Conservation (phyloP, 176 grass and related monocot species). For the Musa acuminata region DNA sequence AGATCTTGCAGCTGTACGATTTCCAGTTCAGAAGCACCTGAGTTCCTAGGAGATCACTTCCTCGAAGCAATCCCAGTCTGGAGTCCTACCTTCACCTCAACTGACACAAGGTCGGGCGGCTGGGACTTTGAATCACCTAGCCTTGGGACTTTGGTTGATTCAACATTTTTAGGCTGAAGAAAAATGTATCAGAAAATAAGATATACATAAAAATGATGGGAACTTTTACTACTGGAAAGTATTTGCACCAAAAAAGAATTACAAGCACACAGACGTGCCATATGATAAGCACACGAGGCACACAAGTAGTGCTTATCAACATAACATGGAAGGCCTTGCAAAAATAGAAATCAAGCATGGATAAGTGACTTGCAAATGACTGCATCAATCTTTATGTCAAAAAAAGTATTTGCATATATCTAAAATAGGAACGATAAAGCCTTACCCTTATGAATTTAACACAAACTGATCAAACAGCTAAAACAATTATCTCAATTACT, state of each 20-base stretch:
- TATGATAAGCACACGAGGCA: background rate
- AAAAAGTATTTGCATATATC: background rate
- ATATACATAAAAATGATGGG: too few species aligned
- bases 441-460: too few species aligned
- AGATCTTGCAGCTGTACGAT: background rate
- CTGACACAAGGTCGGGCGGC: background rate
- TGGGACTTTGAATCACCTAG: conserved; percentile 25
- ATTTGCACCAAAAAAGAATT: too few species aligned
- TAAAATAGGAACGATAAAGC: too few species aligned
- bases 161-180: conserved; percentile 41
- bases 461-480: too few species aligned
- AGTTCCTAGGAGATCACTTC: background rate
- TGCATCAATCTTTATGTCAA: too few species aligned
- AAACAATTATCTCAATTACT: background rate
- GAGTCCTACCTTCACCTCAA: background rate
- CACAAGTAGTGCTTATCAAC: background rate
- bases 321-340: background rate
- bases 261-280: too few species aligned
- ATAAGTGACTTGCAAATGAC: background rate
- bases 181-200: background rate
- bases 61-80: background rate
- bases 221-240: too few species aligned
- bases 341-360: background rate
- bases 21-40: background rate
- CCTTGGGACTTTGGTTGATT: conserved; percentile 22